A percentile compares a stretch with the other conserved stretches of the same genome.
Evolutionary conservation across 129 eudicot genomes (phyloP).

Genomic region (Flaveria brownii): DNA sequence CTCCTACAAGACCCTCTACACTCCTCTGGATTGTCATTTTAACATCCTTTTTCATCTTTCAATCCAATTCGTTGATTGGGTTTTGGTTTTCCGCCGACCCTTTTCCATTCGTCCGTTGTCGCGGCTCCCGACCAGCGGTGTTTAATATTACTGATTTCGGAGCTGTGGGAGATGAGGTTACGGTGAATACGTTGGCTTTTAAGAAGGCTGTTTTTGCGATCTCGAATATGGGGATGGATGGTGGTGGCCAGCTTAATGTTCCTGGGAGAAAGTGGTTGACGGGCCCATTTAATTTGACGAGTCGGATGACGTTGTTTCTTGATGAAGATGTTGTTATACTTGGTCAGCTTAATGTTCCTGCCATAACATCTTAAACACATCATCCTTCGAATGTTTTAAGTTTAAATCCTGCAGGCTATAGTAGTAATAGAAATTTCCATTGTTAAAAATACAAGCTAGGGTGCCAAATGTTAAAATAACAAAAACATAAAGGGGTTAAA

Average conservation of each 20-base stretch:
- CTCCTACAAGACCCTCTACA: slow-evolving; percentile 57
- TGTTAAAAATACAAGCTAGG: background rate
- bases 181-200: slow-evolving; percentile 70
- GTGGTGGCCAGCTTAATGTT: slow-evolving; percentile 97
- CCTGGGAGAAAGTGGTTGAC: slow-evolving; percentile 93
- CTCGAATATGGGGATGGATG: slow-evolving; percentile 62
- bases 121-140: slow-evolving; percentile 61
- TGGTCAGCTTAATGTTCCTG: too few relatives aligned
- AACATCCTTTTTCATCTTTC: slow-evolving; percentile 63
- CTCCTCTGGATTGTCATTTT: slow-evolving; percentile 63
- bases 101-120: slow-evolving; percentile 37
- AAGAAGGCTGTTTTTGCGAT: slow-evolving; percentile 70
- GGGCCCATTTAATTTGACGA: slow-evolving; percentile 92
- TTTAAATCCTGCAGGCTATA: too few relatives aligned
- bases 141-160: slow-evolving; percentile 85
- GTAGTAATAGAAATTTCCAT: too few relatives aligned
- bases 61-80: slow-evolving; percentile 45
- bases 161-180: slow-evolving; percentile 84
- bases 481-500: slow-evolving; percentile 23
- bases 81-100: slow-evolving; percentile 46
- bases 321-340: slow-evolving; percentile 85
- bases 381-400: too few relatives aligned
- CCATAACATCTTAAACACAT: too few relatives aligned
- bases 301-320: slow-evolving; percentile 87
- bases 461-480: background rate